Base-by-base conservation (phyloP, 768 basidiomycete species). In the Lactarius vividus region DNA sequence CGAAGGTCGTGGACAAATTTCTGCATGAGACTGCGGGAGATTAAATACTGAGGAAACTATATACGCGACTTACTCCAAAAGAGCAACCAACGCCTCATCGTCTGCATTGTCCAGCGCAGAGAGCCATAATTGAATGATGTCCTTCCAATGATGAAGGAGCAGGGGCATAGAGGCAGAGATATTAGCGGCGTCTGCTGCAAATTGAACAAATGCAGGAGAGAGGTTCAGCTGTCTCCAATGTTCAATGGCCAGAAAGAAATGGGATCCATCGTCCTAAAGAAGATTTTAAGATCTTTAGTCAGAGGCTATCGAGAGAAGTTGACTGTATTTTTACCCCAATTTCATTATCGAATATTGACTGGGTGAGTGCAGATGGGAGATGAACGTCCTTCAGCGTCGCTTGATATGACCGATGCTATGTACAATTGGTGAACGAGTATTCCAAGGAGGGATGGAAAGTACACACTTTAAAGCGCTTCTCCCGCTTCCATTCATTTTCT, bases 161-260 rank as follows among this genome's bases (percentile, higher is more conserved):
- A 94, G 78, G 1, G 92, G 88, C 83, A 95, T 85, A 5, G 90
- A 92, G 3, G 85, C 82, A 6, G 89, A 86, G 44, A 92, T 77
- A 0, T 81, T 74, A 49, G 86, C 82, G 0, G 82, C 85, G 67
- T 82, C 81, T 64, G 82, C 80, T 2, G 88, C 85, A 72, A 93
- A 94, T 33, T 79, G 76, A 61, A 93, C 75, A 74, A 94, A 95
- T 1, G 85, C 80, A 0, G 89, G 84, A 2, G 91, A 82, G 26
- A 96, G 83, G 74, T 91, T 94, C 66, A 95, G 82, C 70, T 94
- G 88, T 69, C 83, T 79, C 88, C 89, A 92, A 72, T 91, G 85
- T 31, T 85, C 80, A 37, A 96, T 78, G 3, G 89, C 83, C 69
- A 84, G 81, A 61, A 88, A 85, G 71, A 96, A 94, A 73, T 92